Evolutionary conservation across 2,329 filamentous ascomycete species (phyloP), one percentile per base, ranked within the genome.

Genomic region (Calonectria honghensis): DNA sequence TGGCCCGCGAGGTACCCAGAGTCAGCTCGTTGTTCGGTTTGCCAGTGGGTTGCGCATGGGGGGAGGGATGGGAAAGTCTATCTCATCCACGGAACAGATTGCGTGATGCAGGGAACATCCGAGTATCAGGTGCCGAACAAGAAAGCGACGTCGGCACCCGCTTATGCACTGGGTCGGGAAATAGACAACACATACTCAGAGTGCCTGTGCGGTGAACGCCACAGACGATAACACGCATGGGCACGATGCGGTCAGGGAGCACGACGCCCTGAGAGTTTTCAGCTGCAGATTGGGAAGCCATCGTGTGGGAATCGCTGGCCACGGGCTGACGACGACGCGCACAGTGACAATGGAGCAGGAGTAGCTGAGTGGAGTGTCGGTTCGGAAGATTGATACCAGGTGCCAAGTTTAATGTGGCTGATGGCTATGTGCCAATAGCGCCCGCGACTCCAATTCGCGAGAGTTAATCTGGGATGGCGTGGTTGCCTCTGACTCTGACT

Each of bases 221-320:
- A 76, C 84, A 85, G 32, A 86, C 84, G 71, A 86, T 84, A 79
- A 86, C 84, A 57, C 82, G 81, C 85, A 85, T 85, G 9, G 85
- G 84, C 5, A 86, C 84, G 59, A 82, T 78, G 32, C 85, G 83
- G 51, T 78, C 78, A n/a, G 79, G 76, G 31, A 71, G 61, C 39
- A 73, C 70, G 39, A 45, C 51, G 66, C 69, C 75, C 61, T 73
- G 73, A 48, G 75, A 59, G 32, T 67, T 57, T 50, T 70, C 64
- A 20, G 66, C 68, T 13, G 52, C 64, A 31, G 51, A 24, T 66
- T 39, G 45, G 6, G 74, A 73, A 35, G 75, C 57, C 75, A 79
- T 79, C 20, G n/a, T 67, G 61, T 61, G 64, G 51, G 52, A 32
- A 41, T 52, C 35, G 54, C 54, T 41, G 59, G 41, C n/a, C n/a